phyloP scores from a whole-genome alignment of 2,329 filamentous ascomycete genomes.

The Fusarium protoensiforme region DNA sequence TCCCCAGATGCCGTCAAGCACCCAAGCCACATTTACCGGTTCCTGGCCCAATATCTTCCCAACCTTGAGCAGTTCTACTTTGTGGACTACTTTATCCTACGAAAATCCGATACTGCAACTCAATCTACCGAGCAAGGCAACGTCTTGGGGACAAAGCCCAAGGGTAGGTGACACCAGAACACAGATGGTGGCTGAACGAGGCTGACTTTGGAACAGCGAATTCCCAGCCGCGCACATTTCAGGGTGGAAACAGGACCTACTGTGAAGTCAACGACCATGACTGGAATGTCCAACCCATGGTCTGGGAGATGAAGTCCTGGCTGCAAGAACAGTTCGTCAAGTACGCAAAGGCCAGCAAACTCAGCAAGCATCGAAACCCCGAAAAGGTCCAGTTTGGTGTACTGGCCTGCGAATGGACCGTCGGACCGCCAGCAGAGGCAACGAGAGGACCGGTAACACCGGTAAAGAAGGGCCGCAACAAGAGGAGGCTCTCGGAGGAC shows the following conservation, averaged over 20 bases:
- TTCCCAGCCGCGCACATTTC: slow-evolving; percentile 13
- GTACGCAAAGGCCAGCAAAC: slow-evolving; percentile 49
- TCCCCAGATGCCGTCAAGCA: slow-evolving; percentile 42
- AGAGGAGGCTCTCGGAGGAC: slow-evolving; percentile 40
- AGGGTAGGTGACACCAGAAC: slow-evolving; percentile 13
- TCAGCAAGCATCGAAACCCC: slow-evolving; percentile 47
- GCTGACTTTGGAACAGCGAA: slow-evolving; percentile 24
- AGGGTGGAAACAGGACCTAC: slow-evolving; percentile 42
- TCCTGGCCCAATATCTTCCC: slow-evolving; percentile 54
- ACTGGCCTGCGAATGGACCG: slow-evolving; percentile 55
- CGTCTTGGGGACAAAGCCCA: not conserved
- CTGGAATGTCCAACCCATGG: slow-evolving; percentile 51
- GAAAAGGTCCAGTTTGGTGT: slow-evolving; percentile 54
- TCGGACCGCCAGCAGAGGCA: slow-evolving; percentile 31
- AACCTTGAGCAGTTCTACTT: slow-evolving; percentile 58
- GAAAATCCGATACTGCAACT: slow-evolving; percentile 30
- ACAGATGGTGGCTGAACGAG: not conserved
- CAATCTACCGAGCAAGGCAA: not conserved
- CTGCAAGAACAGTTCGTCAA: slow-evolving; percentile 50
- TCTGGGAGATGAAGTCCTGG: slow-evolving; percentile 53
- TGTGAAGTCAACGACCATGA: slow-evolving; percentile 48
- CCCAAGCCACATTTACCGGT: slow-evolving; percentile 57
- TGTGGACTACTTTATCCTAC: slow-evolving; percentile 55
- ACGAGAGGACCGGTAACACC: slow-evolving; percentile 20
- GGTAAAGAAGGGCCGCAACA: slow-evolving; percentile 42